A percentile compares a stretch with the other conserved stretches of the same genome.
Evolutionary conservation across 2,329 filamentous ascomycete species (phyloP).

Genomic region (Aspergillus sp.): DNA sequence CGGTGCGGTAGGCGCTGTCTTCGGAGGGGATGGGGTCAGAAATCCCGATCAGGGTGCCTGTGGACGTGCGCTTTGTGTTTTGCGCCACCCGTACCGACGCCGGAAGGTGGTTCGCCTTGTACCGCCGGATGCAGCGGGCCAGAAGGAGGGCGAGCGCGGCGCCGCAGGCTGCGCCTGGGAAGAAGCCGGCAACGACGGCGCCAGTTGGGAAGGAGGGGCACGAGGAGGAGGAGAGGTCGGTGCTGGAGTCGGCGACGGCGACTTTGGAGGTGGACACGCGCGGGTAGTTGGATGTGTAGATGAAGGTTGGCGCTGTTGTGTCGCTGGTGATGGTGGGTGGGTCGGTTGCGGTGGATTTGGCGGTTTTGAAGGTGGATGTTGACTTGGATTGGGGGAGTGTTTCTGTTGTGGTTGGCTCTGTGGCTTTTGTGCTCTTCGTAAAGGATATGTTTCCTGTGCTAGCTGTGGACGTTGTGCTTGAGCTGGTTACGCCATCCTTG

Average conservation of each 20-base stretch:
- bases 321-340: background rate
- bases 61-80: slow-evolving; percentile 31
- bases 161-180: slow-evolving; percentile 45
- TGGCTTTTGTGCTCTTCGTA: slow-evolving; percentile 14
- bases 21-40: slow-evolving; percentile 44
- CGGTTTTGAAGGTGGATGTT: background rate
- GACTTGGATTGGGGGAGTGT: background rate
- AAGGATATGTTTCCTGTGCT: slow-evolving; percentile 11
- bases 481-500: slow-evolving; percentile 23
- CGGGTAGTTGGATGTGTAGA: background rate
- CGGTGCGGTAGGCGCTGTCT: slow-evolving; percentile 41
- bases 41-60: slow-evolving; percentile 34
- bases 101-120: slow-evolving; percentile 17
- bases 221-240: slow-evolving; percentile 10
- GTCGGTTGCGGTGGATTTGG: slow-evolving; percentile 1
- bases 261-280: background rate
- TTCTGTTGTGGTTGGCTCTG: slow-evolving; percentile 6
- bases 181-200: slow-evolving; percentile 45
- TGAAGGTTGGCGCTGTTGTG: slow-evolving; percentile 8
- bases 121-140: slow-evolving; percentile 35
- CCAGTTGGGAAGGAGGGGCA: slow-evolving; percentile 40
- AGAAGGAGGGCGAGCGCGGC: slow-evolving; percentile 55
- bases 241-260: slow-evolving; percentile 9
- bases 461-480: slow-evolving; percentile 21
- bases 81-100: slow-evolving; percentile 20